These are phyloP conservation scores for Cryptococcus sp. DNA, from an alignment of 1,284 basidiomycete species.

Conservation along the genomic window DNA sequence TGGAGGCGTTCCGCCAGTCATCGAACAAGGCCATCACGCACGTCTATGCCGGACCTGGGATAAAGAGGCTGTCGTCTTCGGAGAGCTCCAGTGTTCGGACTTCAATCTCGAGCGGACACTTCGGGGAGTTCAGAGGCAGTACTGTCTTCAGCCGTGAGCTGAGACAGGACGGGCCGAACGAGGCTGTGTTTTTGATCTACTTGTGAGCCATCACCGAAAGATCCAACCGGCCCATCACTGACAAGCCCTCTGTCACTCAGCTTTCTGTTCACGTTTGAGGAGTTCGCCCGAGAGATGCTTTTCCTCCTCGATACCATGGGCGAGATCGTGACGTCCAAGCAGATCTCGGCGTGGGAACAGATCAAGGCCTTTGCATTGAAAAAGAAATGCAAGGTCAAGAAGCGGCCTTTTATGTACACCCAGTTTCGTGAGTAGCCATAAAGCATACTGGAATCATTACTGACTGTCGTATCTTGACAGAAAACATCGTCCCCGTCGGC, in stretches of 20 bases:
- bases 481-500: constrained; percentile 60
- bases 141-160: constrained; percentile 8
- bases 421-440: constrained; percentile 36
- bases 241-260: constrained; percentile 55
- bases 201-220: constrained; percentile 59
- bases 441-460: too few species aligned
- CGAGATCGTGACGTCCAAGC: constrained; percentile 38
- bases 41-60: constrained; percentile 58
- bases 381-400: constrained; percentile 5
- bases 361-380: constrained; percentile 18
- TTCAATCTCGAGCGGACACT: constrained; percentile 6
- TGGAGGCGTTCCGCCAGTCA: constrained; percentile 60
- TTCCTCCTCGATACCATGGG: constrained; percentile 75
- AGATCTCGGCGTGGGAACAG: constrained; percentile 26
- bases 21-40: constrained; percentile 75
- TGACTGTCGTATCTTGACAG: constrained; percentile 43
- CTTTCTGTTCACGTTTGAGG: constrained; percentile 89
- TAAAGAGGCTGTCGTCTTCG: constrained; percentile 8
- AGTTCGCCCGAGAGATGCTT: constrained; percentile 77
- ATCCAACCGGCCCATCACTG: neutral
- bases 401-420: constrained; percentile 29
- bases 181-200: constrained; percentile 75
- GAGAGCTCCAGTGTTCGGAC: constrained; percentile 8
- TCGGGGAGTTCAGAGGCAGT: neutral
- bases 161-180: constrained; percentile 40